Evolutionary conservation across 768 basidiomycete species (phyloP).

Genomic region (Auricularia heimuer): DNA sequence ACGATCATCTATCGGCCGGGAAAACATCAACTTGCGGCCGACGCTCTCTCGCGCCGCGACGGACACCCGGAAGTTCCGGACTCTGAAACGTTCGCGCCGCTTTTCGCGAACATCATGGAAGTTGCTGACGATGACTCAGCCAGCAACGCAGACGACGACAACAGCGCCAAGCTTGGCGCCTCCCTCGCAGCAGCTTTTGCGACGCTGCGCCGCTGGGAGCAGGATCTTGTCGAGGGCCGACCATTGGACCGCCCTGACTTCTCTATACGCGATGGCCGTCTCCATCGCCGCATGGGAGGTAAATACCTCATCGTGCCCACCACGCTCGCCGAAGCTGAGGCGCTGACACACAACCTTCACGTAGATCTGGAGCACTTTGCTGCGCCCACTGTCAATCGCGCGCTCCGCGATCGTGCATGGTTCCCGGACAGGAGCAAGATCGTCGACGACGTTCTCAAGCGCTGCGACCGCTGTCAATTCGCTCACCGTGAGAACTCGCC

Average conservation of each 20-base stretch:
- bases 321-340: not conserved
- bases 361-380: conserved; percentile 14
- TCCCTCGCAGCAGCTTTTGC: not conserved
- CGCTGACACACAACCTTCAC: conserved; percentile 3
- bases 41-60: conserved; percentile 13
- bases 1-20: conserved; percentile 6
- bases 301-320: not conserved
- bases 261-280: not conserved
- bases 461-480: conserved; percentile 16
- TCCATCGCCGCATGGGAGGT: not conserved
- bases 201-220: not conserved
- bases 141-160: not conserved
- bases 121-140: not conserved
- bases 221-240: not conserved
- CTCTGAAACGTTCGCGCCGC: conserved; percentile 10
- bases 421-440: conserved; percentile 1
- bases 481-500: conserved; percentile 8
- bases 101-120: conserved; percentile 9
- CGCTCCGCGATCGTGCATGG: conserved; percentile 8
- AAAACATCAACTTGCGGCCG: conserved; percentile 8
- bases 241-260: not conserved
- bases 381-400: conserved; percentile 9
- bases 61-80: conserved; percentile 12
- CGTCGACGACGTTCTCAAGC: conserved; percentile 9
- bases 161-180: not conserved